Percentiles rank a stretch among this genome's conserved stretches.
These are phyloP conservation scores for Mycosarcoma maydis DNA, from an alignment of 1,284 basidiomycete genomes.

Conservation along the genomic window DNA sequence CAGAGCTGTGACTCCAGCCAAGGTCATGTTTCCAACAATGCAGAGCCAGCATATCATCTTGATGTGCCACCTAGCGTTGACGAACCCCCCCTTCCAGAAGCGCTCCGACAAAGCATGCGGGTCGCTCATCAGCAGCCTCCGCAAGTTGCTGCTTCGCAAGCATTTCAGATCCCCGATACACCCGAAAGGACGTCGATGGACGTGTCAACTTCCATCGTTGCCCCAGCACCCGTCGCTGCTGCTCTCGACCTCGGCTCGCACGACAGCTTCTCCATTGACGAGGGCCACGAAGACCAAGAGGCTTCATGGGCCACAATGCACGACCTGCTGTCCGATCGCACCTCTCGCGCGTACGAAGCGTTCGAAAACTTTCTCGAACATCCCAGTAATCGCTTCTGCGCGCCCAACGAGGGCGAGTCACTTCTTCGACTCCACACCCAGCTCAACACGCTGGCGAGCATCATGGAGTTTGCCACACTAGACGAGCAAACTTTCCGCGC, in stretches of 20 bases:
- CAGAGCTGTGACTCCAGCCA: neutral
- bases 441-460: constrained; percentile 51
- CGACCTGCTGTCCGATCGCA: constrained; percentile 34
- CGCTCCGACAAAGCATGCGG: constrained; percentile 27
- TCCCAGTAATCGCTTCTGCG: constrained; percentile 27
- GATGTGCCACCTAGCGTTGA: constrained; percentile 31
- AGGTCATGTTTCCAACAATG: neutral
- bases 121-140: neutral
- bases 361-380: constrained; percentile 56
- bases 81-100: constrained; percentile 37
- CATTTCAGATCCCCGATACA: constrained; percentile 34
- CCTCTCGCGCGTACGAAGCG: constrained; percentile 43
- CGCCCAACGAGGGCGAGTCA: constrained; percentile 54
- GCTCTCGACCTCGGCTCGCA: constrained; percentile 21
- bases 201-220: constrained; percentile 14
- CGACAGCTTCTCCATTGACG: constrained; percentile 41
- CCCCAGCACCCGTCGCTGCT: constrained; percentile 33
- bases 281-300: constrained; percentile 13
- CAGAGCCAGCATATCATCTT: constrained; percentile 21
- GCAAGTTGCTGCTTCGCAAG: constrained; percentile 1
- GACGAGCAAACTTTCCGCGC: constrained; percentile 53
- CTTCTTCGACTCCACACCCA: constrained; percentile 59
- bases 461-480: constrained; percentile 44
- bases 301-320: constrained; percentile 22
- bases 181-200: constrained; percentile 19